Base-by-base conservation (phyloP, 257 asterid genomes). In the Hygrophila difformis region DNA sequence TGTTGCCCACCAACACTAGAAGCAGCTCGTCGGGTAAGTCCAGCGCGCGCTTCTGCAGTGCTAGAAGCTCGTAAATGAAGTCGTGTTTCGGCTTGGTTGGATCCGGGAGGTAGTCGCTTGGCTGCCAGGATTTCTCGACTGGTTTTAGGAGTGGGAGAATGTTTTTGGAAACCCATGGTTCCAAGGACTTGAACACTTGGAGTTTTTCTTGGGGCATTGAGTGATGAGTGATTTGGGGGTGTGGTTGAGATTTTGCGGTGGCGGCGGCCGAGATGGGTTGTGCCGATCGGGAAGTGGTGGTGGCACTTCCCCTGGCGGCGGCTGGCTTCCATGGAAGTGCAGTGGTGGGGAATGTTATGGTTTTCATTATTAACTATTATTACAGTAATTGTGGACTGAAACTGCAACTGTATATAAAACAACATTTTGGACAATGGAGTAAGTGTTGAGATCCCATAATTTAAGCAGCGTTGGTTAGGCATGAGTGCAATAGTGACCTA, bases 121-220 rank as follows among this genome's bases (percentile, higher is more conserved):
- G 72, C 47, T 72, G 72, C 75, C 75, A 72, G 24, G 66, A 42
- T 54, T 49, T 49, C 16, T 67, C 67, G 0, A 72, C 58, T 35
- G 67, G 75, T 62, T 60, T 64, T 7, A 47, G 62, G 6, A 63
- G 8, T 0, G 67, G 60, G 44, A 67, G 65, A 5, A 67, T 0
- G 3, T 28, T 3, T 3, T 35, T 6, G 2, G 60, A 33, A n/a
- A 53, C 70, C 75, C 75, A 72, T 18, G 70, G 22, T 38, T 72
- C 79, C 6, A 72, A 63, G 1, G 75, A 60, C 42, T 67, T 64
- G 34, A 60, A 67, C 0, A 67, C 8, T 34, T 67, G 62, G 13
- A 36, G 18, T 3, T 64, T 72, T n/a, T 64, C 64, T 1, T 55
- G 55, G 33, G 58, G 64, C 69, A 67, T 45, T 33, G 75, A 49